Evolutionary conservation across 2,329 filamentous ascomycete genomes (phyloP), one percentile per base, ranked within the genome.

Genomic region (Alternaria hordeiaustralica): DNA sequence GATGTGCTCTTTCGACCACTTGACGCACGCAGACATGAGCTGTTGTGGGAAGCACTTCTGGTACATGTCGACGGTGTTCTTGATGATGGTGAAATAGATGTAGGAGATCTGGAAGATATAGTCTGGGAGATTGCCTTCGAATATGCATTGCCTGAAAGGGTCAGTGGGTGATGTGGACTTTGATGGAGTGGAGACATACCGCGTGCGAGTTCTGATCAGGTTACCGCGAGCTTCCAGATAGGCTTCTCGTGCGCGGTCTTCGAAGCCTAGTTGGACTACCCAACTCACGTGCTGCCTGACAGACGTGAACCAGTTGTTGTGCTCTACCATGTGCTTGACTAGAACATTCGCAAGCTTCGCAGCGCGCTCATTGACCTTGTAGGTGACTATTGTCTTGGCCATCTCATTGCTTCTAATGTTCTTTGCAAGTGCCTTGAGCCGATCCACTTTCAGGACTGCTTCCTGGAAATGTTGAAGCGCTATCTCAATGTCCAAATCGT

Each of bases 51-150:
- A 98, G 65, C 80, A 81, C 57, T 85, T 84, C 76, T 97, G 93
- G 80, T 96, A 97, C 75, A 92, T 94, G 74, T 88, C 87, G 64
- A 98, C 92, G 0, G 96, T 98, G 81, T 98, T 97, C 71, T 93
- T 90, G 77, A 99, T 95, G 68, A 97, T 87, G 58, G 90, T 94
- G 81, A 99, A 99, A 80, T 97, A 97, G 61, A 97, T 94, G 80
- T 94, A 97, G 2, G 95, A 96, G 50, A 98, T 86, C 77, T 97
- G 93, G 86, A 94, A 97, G 71, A 98, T 96, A 81, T 98, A 98
- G 12, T 94, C 87, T 64, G 93, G 92, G 9, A 99, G 87, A 73
- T 97, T 92, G 55, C 96, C 96, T 77, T 97, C 94, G 81, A 99
- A 99, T 62, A 96, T 91, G 78, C 95, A 96, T 86, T 97, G 93